Evolutionary conservation across 2,329 filamentous ascomycete species (phyloP).

Genomic region (Alternaria brassicicola): DNA sequence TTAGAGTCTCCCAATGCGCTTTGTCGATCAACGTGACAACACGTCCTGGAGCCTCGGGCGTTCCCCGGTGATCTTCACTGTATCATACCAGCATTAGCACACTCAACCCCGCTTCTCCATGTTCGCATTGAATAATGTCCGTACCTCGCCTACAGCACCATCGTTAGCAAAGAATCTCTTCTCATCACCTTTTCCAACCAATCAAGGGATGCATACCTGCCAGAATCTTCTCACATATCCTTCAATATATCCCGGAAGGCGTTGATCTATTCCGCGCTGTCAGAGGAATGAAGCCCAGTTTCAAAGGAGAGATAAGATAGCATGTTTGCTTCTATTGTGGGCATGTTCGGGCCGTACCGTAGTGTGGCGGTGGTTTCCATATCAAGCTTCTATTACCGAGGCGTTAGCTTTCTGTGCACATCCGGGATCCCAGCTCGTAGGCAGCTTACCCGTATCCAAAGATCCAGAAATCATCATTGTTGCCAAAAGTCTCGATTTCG

Average conservation of each 20-base stretch:
- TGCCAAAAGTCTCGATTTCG: slow-evolving; percentile 43
- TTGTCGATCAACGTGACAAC: slow-evolving; percentile 92
- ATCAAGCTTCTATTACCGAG: slow-evolving; percentile 76
- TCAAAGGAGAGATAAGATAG: background rate
- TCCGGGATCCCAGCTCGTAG: background rate
- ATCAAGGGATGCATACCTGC: slow-evolving; percentile 71
- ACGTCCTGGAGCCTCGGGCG: slow-evolving; percentile 82
- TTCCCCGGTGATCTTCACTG: slow-evolving; percentile 94
- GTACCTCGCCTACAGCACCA: slow-evolving; percentile 42
- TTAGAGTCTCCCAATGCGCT: slow-evolving; percentile 78
- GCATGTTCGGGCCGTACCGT: slow-evolving; percentile 63
- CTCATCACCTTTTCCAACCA: background rate
- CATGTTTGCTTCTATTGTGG: background rate
- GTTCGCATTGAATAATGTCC: background rate
- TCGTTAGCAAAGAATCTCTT: background rate
- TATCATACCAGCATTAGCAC: slow-evolving; percentile 11
- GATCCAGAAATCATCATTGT: slow-evolving; percentile 80
- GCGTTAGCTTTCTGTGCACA: background rate
- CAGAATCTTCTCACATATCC: slow-evolving; percentile 96
- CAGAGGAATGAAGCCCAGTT: background rate
- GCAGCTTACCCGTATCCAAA: slow-evolving; percentile 89
- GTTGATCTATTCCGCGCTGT: slow-evolving; percentile 74
- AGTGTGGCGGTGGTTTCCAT: slow-evolving; percentile 97
- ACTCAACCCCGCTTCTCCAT: background rate
- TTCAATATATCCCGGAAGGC: slow-evolving; percentile 86